Percentiles rank a stretch among this genome's conserved stretches.
These are phyloP conservation scores for Panicum miliaceum DNA, from an alignment of 176 grass and related monocot species.

Conservation along the genomic window DNA sequence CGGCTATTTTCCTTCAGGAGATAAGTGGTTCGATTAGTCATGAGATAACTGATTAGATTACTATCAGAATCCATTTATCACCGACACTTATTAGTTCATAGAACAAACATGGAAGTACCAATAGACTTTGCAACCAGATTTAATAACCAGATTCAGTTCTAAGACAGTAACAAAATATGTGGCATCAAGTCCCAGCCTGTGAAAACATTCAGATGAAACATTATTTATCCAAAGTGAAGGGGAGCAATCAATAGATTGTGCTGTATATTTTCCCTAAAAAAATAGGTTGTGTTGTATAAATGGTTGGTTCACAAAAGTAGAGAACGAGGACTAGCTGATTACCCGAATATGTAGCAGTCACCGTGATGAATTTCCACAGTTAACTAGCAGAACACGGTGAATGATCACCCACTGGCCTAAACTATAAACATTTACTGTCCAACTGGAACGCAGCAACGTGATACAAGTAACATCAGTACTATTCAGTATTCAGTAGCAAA, in stretches of 20 bases:
- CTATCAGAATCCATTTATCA: neutral
- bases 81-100: neutral
- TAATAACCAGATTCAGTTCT: neutral
- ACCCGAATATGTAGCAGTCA: neutral
- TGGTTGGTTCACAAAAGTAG: neutral
- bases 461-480: neutral
- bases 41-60: neutral
- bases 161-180: neutral
- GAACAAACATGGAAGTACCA: neutral
- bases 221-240: slow-evolving; percentile 4
- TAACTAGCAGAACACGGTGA: neutral
- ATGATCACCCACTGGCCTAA: neutral
- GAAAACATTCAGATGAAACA: neutral
- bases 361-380: neutral
- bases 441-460: neutral
- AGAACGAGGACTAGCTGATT: neutral
- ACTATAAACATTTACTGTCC: neutral
- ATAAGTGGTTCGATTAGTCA: neutral
- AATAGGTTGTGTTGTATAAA: neutral
- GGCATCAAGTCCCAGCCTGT: neutral
- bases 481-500: neutral
- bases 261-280: neutral
- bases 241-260: neutral
- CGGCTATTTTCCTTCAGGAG: slow-evolving; percentile 53
- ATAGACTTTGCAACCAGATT: neutral